Base-by-base conservation (phyloP, 2,329 filamentous ascomycete species). In the Xylaria sp. region DNA sequence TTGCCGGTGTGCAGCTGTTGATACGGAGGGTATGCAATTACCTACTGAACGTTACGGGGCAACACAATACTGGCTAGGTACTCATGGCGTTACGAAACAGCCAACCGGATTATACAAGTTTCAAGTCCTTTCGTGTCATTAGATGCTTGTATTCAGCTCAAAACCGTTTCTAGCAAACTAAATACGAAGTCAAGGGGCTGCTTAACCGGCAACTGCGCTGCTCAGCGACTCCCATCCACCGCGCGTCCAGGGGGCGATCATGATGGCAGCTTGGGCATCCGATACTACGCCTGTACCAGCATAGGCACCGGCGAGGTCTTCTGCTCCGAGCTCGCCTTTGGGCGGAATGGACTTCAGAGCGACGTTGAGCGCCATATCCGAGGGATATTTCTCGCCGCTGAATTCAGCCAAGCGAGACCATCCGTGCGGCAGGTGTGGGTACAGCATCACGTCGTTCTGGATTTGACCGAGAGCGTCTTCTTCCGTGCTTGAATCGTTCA, bases 341-440 rank as follows among this genome's bases (percentile, higher is more conserved):
- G 92, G 92, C 42, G 92, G 89, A 2, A 92, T 85, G 7, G 83
- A 86, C 66, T 87, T 86, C 44, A 83, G 70, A 0, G 92, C 92
- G n/a, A 92, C 90, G 69, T 86, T 82, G 62, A 96, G 78, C 1
- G 92, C 90, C 85, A 96, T 92, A 65, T 90, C 84, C 2, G 90
- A 87, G 0, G 79, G 75, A 58, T 80, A 76, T n/a, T 76, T 75
- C 55, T 78, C 75, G 2, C 80, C 83, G 0, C 81, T 82, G 0
- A 83, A 73, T 44, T 84, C 80, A 0, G 89, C 85, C 23, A 97
- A 78, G 54, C 88, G 81, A 48, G 84, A 82, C 94, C 94, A 99
- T 0, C 91, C 90, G 55, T 89, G 84, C 0, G 92, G 86, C 59
- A 92, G 82, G 59, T 87, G 81, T 0, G 94, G 94, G 53, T 89